phyloP scores from a whole-genome alignment of 306 rosid species.

The Cicer arietinum region DNA sequence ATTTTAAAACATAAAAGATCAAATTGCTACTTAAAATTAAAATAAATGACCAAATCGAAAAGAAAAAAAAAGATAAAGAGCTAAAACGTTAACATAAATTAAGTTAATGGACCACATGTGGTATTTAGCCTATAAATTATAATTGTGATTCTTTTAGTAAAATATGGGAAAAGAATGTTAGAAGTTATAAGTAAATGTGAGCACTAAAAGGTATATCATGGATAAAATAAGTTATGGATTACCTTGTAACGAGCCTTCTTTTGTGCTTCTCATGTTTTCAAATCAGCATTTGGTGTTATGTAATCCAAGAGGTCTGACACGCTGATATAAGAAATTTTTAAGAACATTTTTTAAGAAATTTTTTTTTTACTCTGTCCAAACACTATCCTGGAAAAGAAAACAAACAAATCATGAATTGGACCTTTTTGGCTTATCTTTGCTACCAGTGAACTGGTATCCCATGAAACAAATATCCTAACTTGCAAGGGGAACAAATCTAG shows the following conservation, averaged over 20 bases:
- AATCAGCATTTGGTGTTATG: slow-evolving; percentile 90
- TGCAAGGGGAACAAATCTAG: slow-evolving; percentile 72
- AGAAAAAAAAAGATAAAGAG: no score
- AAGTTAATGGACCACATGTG: no score
- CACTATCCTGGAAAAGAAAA: slow-evolving; percentile 26
- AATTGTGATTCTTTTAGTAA: slow-evolving; percentile 34
- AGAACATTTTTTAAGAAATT: neutral
- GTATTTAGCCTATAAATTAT: slow-evolving; percentile 8
- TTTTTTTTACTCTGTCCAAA: slow-evolving; percentile 9
- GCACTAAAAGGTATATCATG: slow-evolving; percentile 17
- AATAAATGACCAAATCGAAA: no score
- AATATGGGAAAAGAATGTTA: slow-evolving; percentile 3
- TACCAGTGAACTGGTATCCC: slow-evolving; percentile 68
- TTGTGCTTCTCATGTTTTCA: slow-evolving; percentile 92
- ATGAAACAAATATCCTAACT: slow-evolving; percentile 69
- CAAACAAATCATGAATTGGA: slow-evolving; percentile 41
- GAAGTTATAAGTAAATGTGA: slow-evolving; percentile 16
- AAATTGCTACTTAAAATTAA: no score
- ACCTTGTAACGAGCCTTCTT: slow-evolving; percentile 95
- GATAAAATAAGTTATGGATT: slow-evolving; percentile 35
- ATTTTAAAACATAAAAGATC: no score
- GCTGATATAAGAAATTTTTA: slow-evolving; percentile 51
- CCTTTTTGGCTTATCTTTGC: slow-evolving; percentile 49
- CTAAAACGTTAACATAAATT: no score
- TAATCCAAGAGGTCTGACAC: slow-evolving; percentile 98